A percentile compares a stretch with the other conserved stretches of the same genome.
Evolutionary conservation across 805 yeast genomes (phyloP).

Genomic region (Teunomyces aglyptinius): DNA sequence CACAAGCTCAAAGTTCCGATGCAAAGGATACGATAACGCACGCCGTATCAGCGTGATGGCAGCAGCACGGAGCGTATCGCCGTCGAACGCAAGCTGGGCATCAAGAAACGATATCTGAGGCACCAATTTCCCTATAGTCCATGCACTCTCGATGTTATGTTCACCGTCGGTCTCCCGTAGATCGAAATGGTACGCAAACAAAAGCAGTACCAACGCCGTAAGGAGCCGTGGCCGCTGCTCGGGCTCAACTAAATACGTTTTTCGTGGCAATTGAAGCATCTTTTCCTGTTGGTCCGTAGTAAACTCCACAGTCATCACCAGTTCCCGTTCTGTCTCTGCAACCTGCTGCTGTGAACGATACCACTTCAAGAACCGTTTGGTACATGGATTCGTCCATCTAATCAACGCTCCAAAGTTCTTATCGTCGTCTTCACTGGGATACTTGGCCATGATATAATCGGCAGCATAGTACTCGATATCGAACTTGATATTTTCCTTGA

Average conservation of each 20-base stretch:
- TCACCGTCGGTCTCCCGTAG: conserved; percentile 68
- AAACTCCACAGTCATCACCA: conserved; percentile 49
- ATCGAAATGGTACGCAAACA: conserved; percentile 78
- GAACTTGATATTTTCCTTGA: conserved; percentile 69
- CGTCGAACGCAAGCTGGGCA: conserved; percentile 41
- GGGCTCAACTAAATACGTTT: conserved; percentile 54
- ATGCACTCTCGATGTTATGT: conserved; percentile 80
- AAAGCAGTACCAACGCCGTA: conserved; percentile 58
- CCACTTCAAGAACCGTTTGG: conserved; percentile 47
- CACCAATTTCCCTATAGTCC: conserved; percentile 86
- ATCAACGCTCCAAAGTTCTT: conserved; percentile 44
- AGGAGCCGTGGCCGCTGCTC: conserved; percentile 51
- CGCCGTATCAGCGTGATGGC: conserved; percentile 66
- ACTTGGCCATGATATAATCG: conserved; percentile 65
- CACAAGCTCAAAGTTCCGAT: conserved; percentile 63
- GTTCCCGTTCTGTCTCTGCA: conserved; percentile 20
- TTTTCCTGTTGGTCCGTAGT: conserved; percentile 59
- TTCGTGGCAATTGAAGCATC: conserved; percentile 68
- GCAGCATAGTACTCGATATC: conserved; percentile 89
- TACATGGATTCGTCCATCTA: conserved; percentile 51
- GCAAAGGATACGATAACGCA: conserved; percentile 76
- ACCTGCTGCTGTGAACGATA: conserved; percentile 35
- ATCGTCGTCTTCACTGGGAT: conserved; percentile 55
- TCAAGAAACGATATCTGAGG: conserved; percentile 81
- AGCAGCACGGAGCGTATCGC: conserved; percentile 47